These are phyloP conservation scores for Lachnellula hyalina DNA, from an alignment of 2,329 filamentous ascomycete genomes.

Conservation along the genomic window DNA sequence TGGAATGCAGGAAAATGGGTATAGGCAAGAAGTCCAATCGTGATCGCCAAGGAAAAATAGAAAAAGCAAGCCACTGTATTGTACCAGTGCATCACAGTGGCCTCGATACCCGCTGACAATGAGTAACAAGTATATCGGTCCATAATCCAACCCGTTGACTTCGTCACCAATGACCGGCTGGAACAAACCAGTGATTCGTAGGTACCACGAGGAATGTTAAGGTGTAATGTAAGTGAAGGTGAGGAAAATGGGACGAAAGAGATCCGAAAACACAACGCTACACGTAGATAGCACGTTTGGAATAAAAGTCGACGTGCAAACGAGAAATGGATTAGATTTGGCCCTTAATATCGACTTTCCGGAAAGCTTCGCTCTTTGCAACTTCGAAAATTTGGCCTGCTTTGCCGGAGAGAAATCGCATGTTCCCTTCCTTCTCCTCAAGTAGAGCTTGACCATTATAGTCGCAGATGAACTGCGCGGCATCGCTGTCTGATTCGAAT, in stretches of 20 bases:
- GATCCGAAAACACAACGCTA: constrained; percentile 14
- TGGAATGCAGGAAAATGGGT: constrained; percentile 10
- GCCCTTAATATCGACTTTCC: constrained; percentile 92
- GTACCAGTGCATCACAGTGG: constrained; percentile 1
- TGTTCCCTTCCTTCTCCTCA: constrained; percentile 68
- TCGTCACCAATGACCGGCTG: constrained; percentile 13
- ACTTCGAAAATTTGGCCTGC: constrained; percentile 68
- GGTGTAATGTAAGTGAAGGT: constrained; percentile 12
- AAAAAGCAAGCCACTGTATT: constrained; percentile 2
- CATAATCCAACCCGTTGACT: constrained; percentile 8
- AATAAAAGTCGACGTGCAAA: constrained; percentile 8
- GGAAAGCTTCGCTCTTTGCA: constrained; percentile 69
- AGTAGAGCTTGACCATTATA: constrained; percentile 71
- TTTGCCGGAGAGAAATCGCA: constrained; percentile 70
- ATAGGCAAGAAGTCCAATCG: constrained; percentile 7
- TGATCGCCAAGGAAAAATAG: constrained; percentile 3
- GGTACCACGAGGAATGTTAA: constrained; percentile 9
- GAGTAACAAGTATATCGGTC: constrained; percentile 8
- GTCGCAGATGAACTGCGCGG: constrained; percentile 84
- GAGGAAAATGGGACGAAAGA: constrained; percentile 15
- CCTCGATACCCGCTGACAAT: constrained; percentile 6
- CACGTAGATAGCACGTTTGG: constrained; percentile 16
- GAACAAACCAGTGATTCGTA: constrained; percentile 10
- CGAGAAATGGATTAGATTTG: constrained; percentile 59
- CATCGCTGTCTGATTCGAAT: constrained; percentile 88